phyloP scores from a whole-genome alignment of 768 basidiomycete species.

The Kwoniella sp. region DNA sequence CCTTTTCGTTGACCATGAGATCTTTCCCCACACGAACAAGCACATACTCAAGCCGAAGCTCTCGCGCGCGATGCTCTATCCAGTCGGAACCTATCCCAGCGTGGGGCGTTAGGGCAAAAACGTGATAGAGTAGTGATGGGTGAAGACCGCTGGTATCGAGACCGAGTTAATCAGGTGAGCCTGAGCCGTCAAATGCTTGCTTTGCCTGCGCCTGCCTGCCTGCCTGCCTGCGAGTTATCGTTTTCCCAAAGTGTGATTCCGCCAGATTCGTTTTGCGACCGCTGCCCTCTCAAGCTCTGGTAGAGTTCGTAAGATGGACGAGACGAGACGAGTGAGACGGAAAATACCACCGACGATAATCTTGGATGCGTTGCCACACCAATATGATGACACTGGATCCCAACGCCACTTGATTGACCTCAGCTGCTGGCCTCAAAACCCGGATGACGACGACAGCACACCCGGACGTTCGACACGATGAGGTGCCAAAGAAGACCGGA shows the following conservation, averaged over 20 bases:
- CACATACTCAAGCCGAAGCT: constrained; percentile 1
- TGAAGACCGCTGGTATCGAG: too few relatives aligned
- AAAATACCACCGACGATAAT: not conserved
- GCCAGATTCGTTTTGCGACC: too few relatives aligned
- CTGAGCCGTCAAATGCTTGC: too few relatives aligned
- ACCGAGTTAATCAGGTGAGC: too few relatives aligned
- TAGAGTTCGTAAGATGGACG: constrained; percentile 9
- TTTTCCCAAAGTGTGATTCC: too few relatives aligned
- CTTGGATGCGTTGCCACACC: too few relatives aligned
- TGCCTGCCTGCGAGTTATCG: too few relatives aligned
- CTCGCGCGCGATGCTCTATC: not conserved
- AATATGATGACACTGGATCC: constrained; percentile 25
- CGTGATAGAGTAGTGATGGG: not conserved
- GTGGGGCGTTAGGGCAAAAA: not conserved
- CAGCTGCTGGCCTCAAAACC: constrained; percentile 20
- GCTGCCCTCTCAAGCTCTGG: constrained; percentile 9
- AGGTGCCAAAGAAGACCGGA: constrained; percentile 7
- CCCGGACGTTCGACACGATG: constrained; percentile 4
- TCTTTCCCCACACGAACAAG: not conserved
- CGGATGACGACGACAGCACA: constrained; percentile 15
- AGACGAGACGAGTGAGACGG: not conserved
- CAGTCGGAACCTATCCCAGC: constrained; percentile 14
- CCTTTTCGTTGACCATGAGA: constrained; percentile 18
- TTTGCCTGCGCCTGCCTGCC: too few relatives aligned
- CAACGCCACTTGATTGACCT: constrained; percentile 29